phyloP scores from a whole-genome alignment of 352 stramenopile genomes.

The Pythium pyrilobum region DNA sequence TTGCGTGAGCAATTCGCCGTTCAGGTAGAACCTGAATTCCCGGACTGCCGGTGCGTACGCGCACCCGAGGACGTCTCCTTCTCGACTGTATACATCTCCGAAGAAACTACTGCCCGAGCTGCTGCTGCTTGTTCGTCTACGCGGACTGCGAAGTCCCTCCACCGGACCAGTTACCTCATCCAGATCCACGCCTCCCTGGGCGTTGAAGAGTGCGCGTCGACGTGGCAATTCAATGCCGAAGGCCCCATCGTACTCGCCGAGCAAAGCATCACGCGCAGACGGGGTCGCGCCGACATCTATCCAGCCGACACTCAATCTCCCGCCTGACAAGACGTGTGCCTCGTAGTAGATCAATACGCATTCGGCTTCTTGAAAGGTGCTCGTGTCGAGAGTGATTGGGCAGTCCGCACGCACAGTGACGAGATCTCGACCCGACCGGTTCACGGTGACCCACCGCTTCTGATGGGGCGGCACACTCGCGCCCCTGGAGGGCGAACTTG shows the following conservation, averaged over 20 bases:
- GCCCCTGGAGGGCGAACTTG: conserved; percentile 22
- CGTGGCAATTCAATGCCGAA: conserved; percentile 46
- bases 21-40: conserved; percentile 57
- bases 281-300: conserved; percentile 1
- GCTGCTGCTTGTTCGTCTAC: conserved; percentile 19
- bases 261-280: conserved; percentile 13
- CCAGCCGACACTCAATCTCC: conserved; percentile 54
- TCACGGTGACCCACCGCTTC: conserved; percentile 52
- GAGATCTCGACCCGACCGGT: conserved; percentile 38
- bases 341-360: conserved; percentile 44
- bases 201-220: conserved; percentile 27
- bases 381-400: conserved; percentile 1
- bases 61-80: conserved; percentile 57
- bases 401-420: conserved; percentile 29
- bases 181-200: conserved; percentile 13
- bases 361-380: not conserved
- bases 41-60: conserved; percentile 22
- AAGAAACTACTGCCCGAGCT: conserved; percentile 19
- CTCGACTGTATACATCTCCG: conserved; percentile 41
- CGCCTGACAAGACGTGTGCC: conserved; percentile 37
- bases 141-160: conserved; percentile 29
- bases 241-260: conserved; percentile 33
- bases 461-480: conserved; percentile 28
- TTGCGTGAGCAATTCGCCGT: conserved; percentile 33
- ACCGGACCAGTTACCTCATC: not conserved